phyloP scores from a whole-genome alignment of 345 rosid species.

The Gossypium ekmanianum region DNA sequence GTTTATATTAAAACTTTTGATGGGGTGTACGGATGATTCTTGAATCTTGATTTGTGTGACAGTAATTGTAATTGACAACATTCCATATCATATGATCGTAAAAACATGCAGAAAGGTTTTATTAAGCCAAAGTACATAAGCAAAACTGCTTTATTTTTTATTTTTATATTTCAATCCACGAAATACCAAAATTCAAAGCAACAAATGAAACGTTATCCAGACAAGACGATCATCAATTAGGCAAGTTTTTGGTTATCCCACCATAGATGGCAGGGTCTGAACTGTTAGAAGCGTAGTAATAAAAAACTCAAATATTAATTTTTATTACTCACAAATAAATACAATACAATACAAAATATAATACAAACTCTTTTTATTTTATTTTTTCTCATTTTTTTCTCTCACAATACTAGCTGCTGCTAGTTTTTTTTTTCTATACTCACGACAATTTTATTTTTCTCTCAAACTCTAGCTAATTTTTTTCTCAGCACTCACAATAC shows the following conservation, averaged over 20 bases:
- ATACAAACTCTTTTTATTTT: no score
- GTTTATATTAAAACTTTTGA: background rate
- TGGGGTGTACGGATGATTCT: background rate
- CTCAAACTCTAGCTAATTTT: no score
- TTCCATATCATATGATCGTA: background rate
- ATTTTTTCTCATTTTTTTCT: no score
- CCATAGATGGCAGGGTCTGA: constrained; percentile 15
- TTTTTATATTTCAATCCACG: background rate
- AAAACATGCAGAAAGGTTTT: background rate
- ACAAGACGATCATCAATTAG: background rate
- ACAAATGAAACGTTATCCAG: background rate
- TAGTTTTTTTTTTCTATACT: no score
- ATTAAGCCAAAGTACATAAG: background rate
- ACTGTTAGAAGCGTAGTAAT: no score
- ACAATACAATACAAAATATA: no score
- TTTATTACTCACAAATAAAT: no score
- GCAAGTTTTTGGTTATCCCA: background rate
- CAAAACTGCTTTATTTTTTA: background rate
- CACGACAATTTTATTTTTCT: no score
- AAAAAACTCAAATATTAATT: no score
- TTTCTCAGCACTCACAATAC: no score
- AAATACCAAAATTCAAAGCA: background rate
- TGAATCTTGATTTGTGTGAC: background rate
- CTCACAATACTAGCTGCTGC: no score
- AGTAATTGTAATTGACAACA: background rate